Evolutionary conservation across 257 asterid genomes (phyloP), one percentile per base, ranked within the genome.

Genomic region (Gentiana macrophylla): DNA sequence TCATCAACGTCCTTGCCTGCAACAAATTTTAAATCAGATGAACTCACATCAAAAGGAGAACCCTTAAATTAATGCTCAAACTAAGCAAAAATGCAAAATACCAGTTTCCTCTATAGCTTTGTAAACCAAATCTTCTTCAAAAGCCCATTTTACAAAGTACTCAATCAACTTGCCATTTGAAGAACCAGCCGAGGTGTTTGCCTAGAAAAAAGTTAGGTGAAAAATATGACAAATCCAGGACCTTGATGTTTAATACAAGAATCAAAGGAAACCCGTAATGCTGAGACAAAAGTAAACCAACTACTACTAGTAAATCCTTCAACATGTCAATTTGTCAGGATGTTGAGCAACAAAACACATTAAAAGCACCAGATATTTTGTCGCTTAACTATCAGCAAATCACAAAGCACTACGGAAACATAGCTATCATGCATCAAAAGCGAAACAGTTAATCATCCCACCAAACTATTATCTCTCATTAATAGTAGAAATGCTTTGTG

Each of bases 1-100:
- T 75, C 91, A 0, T 76, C 64, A 67, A 73, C 74, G 60, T 60
- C 83, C 61, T 68, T 76, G 68, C 83, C 96, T 88, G 84, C 61
- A 67, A 24, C 8, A 38, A 48, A 45, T 57, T 57, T n/a, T 8
- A 43, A 62, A 53, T 69, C 24, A 44, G 15, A 2, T 41, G 43
- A 36, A 67, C 9, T 15, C 47, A 60, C 34, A 44, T 43, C 43
- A 5, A 44, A 24, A 55, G 47, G 33, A 48, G 12, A 35, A 35
- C 2, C 24, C 24, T 24, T 24, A 24, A n/a, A 37, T 35, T 57
- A 47, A 47, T 36, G 48, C 34, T 52, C 44, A 8, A 58, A 55
- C 34, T 45, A 49, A 55, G 4, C 4, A 6, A 36, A 36, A 9
- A 12, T 50, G 43, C 48, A 63, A 57, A 24, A 46, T 75, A 75